phyloP scores from a whole-genome alignment of 164 flowering plant species.

The Kalanchoe fedtschenkoi region DNA sequence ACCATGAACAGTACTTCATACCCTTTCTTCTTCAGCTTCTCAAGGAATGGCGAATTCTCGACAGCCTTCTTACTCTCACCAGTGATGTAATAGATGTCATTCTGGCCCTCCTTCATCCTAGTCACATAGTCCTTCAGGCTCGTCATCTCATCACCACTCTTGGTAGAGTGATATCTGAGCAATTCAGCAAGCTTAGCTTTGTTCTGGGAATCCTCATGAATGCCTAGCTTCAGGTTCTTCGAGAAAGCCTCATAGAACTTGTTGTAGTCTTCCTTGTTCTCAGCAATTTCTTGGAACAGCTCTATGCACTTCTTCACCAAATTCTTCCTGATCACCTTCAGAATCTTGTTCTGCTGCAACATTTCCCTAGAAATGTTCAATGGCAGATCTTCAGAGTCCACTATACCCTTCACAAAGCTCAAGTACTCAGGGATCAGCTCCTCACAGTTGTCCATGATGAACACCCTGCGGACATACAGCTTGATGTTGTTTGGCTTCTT shows the following conservation, averaged over 20 bases:
- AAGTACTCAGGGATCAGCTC: slow-evolving; percentile 29
- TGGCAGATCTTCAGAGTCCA: slow-evolving; percentile 14
- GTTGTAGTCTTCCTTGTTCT: slow-evolving; percentile 22
- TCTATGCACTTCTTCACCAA: slow-evolving; percentile 32
- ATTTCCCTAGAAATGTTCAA: slow-evolving; percentile 13
- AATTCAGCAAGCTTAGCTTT: slow-evolving; percentile 26
- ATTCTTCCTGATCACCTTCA: slow-evolving; percentile 30
- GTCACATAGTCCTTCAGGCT: slow-evolving; percentile 50
- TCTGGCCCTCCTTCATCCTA: slow-evolving; percentile 58
- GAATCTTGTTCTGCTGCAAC: slow-evolving; percentile 13
- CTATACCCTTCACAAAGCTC: slow-evolving; percentile 20
- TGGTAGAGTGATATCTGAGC: slow-evolving; percentile 28
- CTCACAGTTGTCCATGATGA: slow-evolving; percentile 26
- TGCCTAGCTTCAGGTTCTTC: slow-evolving; percentile 28
- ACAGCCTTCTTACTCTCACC: slow-evolving; percentile 51
- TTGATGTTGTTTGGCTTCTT: slow-evolving; percentile 17
- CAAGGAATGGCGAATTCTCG: slow-evolving; percentile 48
- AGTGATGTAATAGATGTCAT: slow-evolving; percentile 40
- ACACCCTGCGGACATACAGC: slow-evolving; percentile 15
- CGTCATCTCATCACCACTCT: slow-evolving; percentile 47
- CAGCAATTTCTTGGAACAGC: slow-evolving; percentile 24
- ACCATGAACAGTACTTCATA: slow-evolving; percentile 59
- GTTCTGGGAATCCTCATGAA: slow-evolving; percentile 30
- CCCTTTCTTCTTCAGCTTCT: slow-evolving; percentile 50
- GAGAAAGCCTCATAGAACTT: slow-evolving; percentile 25